Evolutionary conservation across 78 protist genomes (phyloP).

Genomic region (Isochrysis galbana): DNA sequence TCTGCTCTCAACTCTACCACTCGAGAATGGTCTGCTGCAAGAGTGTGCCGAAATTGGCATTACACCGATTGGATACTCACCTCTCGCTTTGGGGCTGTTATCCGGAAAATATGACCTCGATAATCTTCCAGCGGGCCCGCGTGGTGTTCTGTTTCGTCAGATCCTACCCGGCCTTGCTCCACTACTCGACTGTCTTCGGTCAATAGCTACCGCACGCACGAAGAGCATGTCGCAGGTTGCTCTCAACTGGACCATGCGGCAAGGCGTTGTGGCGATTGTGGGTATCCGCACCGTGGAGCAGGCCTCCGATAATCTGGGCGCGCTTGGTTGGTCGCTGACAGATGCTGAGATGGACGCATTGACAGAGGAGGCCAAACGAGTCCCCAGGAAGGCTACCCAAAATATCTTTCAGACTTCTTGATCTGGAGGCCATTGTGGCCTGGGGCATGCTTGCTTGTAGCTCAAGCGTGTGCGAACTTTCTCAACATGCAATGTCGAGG

Average conservation of each 20-base stretch:
- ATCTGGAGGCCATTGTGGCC: not conserved
- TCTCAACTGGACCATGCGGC: not conserved
- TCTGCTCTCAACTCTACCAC: not conserved
- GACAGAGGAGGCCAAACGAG: not conserved
- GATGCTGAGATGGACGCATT: not conserved
- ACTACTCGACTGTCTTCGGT: not conserved
- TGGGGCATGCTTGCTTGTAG: no score
- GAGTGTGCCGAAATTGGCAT: not conserved
- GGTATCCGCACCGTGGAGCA: not conserved
- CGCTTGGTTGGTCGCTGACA: not conserved
- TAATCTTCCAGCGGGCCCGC: not conserved
- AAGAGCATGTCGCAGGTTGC: not conserved
- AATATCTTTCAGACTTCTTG: not conserved
- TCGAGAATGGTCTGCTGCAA: not conserved
- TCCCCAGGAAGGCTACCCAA: not conserved
- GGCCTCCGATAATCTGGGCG: constrained; percentile 7
- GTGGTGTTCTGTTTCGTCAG: not conserved
- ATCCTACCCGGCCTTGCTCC: not conserved
- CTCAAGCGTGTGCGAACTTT: no score
- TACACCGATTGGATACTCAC: not conserved
- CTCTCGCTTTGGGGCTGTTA: not conserved
- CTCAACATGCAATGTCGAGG: no score
- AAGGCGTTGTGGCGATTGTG: not conserved
- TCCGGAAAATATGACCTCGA: not conserved
- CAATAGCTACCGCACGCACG: not conserved